These are phyloP conservation scores for Nemania serpens DNA, from an alignment of 2,329 filamentous ascomycete genomes.

Conservation along the genomic window DNA sequence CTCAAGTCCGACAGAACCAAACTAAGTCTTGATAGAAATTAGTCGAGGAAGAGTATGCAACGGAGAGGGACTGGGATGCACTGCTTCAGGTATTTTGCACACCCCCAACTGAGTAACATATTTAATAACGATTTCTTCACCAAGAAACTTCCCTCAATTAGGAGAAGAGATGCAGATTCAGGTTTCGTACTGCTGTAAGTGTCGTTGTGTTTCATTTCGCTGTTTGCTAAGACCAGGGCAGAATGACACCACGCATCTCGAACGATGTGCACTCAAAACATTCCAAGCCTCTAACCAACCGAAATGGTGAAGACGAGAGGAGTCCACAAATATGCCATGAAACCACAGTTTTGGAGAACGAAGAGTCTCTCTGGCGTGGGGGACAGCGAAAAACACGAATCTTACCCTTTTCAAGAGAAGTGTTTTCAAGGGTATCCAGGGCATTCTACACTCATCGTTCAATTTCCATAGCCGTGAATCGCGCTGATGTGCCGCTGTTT, in stretches of 20 bases:
- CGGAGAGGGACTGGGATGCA: background rate
- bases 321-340: background rate
- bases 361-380: background rate
- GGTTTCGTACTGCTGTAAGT: conserved; percentile 9
- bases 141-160: background rate
- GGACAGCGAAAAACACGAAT: conserved; percentile 1
- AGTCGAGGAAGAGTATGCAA: background rate
- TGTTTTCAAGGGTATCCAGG: conserved; percentile 22
- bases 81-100: conserved; percentile 2
- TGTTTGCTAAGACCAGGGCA: background rate
- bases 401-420: conserved; percentile 26
- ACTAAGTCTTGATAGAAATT: background rate
- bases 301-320: background rate
- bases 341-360: background rate
- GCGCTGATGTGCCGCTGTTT: conserved; percentile 31
- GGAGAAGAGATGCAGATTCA: background rate
- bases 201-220: background rate
- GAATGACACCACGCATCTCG: conserved; percentile 1
- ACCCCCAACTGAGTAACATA: too few relatives aligned
- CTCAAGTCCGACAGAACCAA: background rate
- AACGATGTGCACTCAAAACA: background rate
- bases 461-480: conserved; percentile 28
- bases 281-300: background rate
- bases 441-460: conserved; percentile 27
- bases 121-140: background rate